Percentiles rank a stretch among this genome's conserved stretches.
These are phyloP conservation scores for Trichopus zeylanicus DNA, from an alignment of 116 monocot species.

Conservation along the genomic window DNA sequence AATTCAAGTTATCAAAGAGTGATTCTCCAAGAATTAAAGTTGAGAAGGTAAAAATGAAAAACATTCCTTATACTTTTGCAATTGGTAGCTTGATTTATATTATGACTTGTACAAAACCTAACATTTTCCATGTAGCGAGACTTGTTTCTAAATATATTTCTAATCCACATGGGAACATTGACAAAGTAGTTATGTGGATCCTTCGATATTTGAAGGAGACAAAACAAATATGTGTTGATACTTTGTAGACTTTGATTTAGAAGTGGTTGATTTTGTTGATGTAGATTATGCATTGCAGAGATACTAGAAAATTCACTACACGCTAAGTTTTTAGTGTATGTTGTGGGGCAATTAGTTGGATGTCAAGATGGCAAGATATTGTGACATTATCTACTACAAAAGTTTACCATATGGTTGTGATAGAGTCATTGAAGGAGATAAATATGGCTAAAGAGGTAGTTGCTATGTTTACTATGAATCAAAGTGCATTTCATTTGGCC, in stretches of 20 bases:
- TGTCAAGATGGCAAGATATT: background rate
- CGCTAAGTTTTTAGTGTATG: background rate
- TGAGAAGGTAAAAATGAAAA: background rate
- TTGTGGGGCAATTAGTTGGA: background rate
- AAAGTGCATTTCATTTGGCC: no score
- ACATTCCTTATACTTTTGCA: background rate
- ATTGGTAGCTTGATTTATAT: background rate
- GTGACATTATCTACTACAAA: no score
- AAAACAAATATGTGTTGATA: background rate
- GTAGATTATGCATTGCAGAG: background rate
- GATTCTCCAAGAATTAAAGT: background rate
- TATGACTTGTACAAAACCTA: background rate
- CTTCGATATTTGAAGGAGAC: background rate
- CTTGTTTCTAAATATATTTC: background rate
- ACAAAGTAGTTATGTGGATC: background rate
- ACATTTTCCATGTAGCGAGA: background rate
- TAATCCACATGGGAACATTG: background rate
- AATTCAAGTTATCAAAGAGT: background rate
- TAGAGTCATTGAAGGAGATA: no score
- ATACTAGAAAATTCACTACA: background rate
- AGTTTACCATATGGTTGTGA: no score
- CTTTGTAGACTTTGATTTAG: background rate
- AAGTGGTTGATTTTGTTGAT: background rate
- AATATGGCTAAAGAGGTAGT: no score
- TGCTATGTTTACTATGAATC: no score